These are phyloP conservation scores for Hymenoscyphus salicellus DNA, from an alignment of 2,329 filamentous ascomycete genomes.

Conservation along the genomic window DNA sequence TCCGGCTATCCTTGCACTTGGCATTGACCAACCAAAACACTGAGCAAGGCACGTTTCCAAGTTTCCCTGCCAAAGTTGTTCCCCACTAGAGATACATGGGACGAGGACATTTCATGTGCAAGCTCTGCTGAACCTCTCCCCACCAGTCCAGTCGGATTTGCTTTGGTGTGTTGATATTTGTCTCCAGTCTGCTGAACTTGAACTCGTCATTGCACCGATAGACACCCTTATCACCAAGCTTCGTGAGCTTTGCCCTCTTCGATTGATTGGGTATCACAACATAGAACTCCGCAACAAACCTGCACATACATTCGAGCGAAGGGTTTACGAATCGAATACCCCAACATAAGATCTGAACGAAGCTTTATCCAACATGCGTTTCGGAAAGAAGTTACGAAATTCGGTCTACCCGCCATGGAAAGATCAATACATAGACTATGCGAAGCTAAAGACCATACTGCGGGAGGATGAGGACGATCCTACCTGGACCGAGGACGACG, in stretches of 20 bases:
- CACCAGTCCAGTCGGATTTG: conserved; percentile 5
- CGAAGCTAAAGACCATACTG: conserved; percentile 84
- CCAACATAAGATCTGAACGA: not conserved
- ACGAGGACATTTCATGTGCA: not conserved
- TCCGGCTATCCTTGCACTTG: not conserved
- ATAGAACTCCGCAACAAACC: not conserved
- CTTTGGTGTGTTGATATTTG: not conserved
- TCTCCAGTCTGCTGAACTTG: not conserved
- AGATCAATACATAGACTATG: conserved; percentile 92
- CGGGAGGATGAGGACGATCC: conserved; percentile 68
- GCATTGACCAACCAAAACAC: conserved; percentile 1
- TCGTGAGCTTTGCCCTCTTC: not conserved
- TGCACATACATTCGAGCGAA: not conserved
- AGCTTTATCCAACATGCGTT: conserved; percentile 66
- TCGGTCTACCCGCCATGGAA: conserved; percentile 85
- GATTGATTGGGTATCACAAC: not conserved
- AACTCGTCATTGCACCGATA: not conserved
- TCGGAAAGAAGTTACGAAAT: conserved; percentile 81
- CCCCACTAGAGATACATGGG: not conserved
- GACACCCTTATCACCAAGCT: not conserved
- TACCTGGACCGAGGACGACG: conserved; percentile 89
- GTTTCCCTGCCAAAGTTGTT: not conserved
- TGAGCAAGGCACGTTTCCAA: not conserved
- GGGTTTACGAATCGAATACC: not conserved
- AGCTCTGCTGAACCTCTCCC: too few species aligned